Conservation (phyloP, 2,329 filamentous ascomycete genomes). For the Colletotrichum orchidophilum region DNA sequence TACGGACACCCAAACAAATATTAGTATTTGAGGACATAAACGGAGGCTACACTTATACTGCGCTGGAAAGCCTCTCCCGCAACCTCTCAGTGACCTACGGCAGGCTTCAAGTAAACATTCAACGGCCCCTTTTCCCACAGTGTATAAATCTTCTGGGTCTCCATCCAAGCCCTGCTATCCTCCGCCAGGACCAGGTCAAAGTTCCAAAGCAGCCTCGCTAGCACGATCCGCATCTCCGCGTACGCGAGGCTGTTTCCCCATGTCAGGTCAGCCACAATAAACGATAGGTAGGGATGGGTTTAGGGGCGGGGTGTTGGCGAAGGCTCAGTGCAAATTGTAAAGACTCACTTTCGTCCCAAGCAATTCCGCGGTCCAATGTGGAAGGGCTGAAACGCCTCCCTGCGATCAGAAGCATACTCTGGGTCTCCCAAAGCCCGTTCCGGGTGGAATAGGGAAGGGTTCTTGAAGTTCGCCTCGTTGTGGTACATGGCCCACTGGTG, state of each 20-base stretch:
- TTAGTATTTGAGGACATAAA: too few relatives aligned
- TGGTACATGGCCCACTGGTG: conserved; percentile 43
- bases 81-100: neutral
- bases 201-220: conserved; percentile 54
- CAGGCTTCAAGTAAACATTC: conserved; percentile 25
- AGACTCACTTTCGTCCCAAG: conserved; percentile 44
- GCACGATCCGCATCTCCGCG: conserved; percentile 57
- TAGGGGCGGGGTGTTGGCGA: too few relatives aligned
- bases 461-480: conserved; percentile 48
- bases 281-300: too few relatives aligned
- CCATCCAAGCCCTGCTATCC: conserved; percentile 47
- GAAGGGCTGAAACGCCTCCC: conserved; percentile 42
- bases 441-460: conserved; percentile 55
- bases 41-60: too few relatives aligned
- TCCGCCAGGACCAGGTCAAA: conserved; percentile 54
- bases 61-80: neutral
- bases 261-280: neutral
- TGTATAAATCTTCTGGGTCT: conserved; percentile 23
- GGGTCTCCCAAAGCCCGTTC: conserved; percentile 46
- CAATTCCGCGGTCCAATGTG: conserved; percentile 42
- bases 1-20: too few relatives aligned
- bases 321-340: too few relatives aligned
- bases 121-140: conserved; percentile 22
- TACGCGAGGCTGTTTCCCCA: conserved; percentile 49
- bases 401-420: conserved; percentile 37